Percentiles rank a stretch among this genome's conserved stretches.
Conservation (phyloP, 768 basidiomycete genomes). For the Suillus subalutaceus region DNA sequence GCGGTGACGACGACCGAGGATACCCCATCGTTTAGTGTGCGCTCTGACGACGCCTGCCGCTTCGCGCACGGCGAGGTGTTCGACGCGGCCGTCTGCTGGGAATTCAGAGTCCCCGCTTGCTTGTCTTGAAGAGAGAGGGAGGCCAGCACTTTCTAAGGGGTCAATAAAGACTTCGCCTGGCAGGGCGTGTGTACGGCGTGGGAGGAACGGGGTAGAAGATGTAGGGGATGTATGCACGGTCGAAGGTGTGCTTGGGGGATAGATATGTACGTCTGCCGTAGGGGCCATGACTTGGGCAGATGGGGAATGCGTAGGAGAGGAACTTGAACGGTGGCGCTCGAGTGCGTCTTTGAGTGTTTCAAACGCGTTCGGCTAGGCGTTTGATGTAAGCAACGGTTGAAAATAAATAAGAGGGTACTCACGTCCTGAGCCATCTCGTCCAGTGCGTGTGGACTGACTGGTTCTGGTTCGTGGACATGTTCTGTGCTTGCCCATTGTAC, state of each 20-base stretch:
- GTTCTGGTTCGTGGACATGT: constrained; percentile 17
- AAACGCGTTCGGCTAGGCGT: constrained; percentile 36
- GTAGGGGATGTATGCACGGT: constrained; percentile 17
- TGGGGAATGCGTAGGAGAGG: constrained; percentile 21
- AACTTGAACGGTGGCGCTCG: constrained; percentile 45
- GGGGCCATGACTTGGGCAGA: neutral
- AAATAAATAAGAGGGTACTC: constrained; percentile 23
- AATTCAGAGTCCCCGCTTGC: constrained; percentile 10
- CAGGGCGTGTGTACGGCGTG: constrained; percentile 37
- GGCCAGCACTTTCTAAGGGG: constrained; percentile 63
- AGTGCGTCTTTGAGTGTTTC: constrained; percentile 51
- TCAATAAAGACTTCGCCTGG: constrained; percentile 63
- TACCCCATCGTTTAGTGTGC: constrained; percentile 38
- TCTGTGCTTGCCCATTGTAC: constrained; percentile 52
- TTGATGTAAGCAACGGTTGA: constrained; percentile 1
- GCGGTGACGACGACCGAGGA: constrained; percentile 18
- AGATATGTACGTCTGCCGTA: constrained; percentile 9
- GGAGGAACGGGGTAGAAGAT: constrained; percentile 22
- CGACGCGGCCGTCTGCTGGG: constrained; percentile 20
- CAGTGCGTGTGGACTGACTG: constrained; percentile 24
- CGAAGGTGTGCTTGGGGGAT: constrained; percentile 13
- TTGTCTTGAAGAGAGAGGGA: constrained; percentile 42
- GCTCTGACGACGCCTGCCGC: constrained; percentile 49
- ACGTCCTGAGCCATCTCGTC: constrained; percentile 32
- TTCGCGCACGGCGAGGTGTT: constrained; percentile 34